These are phyloP conservation scores for Komagataella pseudopastoris DNA, from an alignment of 805 yeast genomes.

Conservation along the genomic window DNA sequence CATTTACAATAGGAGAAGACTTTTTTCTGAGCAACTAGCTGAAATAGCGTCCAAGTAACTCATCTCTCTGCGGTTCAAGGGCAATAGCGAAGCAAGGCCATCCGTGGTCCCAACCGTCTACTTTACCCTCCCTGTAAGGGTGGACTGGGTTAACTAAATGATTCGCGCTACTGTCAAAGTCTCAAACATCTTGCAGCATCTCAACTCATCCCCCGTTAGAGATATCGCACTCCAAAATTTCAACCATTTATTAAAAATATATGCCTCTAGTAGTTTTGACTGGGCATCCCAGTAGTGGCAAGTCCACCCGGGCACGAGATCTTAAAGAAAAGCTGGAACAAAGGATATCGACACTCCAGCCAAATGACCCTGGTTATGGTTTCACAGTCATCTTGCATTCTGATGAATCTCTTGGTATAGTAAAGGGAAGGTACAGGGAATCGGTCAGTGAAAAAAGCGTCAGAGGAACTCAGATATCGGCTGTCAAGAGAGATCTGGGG, in stretches of 20 bases:
- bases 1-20: neutral
- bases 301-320: constrained; percentile 57
- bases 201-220: neutral
- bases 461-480: constrained; percentile 77
- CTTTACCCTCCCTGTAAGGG: too few species aligned
- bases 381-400: constrained; percentile 54
- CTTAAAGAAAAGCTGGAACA: constrained; percentile 33
- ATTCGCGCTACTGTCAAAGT: too few species aligned
- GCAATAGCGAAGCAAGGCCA: too few species aligned
- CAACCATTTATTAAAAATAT: constrained; percentile 21
- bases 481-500: constrained; percentile 71
- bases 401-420: constrained; percentile 68
- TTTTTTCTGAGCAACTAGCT: too few species aligned
- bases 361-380: constrained; percentile 35
- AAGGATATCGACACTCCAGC: constrained; percentile 24
- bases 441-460: constrained; percentile 69
- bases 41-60: too few species aligned
- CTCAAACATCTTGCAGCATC: too few species aligned
- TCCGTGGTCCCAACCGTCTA: too few species aligned
- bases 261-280: constrained; percentile 84
- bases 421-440: constrained; percentile 54
- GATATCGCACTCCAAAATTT: constrained; percentile 13
- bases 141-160: too few species aligned
- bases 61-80: too few species aligned
- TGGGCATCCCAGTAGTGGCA: constrained; percentile 82